Conservation (phyloP, 2,329 filamentous ascomycete genomes). For the Monilinia fructicola region DNA sequence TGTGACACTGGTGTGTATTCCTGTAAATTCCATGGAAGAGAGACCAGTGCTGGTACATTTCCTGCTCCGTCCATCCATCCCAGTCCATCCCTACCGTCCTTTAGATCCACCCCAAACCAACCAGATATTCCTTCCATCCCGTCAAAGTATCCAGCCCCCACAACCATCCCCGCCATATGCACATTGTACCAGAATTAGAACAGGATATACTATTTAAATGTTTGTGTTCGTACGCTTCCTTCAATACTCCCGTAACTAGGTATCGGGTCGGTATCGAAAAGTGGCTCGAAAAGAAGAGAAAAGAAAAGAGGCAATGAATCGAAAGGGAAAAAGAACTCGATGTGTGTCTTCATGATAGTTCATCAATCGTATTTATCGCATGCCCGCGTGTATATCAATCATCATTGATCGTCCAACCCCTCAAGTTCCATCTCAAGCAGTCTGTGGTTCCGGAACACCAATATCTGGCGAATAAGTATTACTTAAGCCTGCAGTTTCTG, state of each 20-base stretch:
- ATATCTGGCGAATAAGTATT: conserved; percentile 17
- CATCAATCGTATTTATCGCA: not conserved
- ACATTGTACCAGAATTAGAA: conserved; percentile 10
- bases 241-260: not conserved
- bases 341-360: not conserved
- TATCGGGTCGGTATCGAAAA: conserved; percentile 2
- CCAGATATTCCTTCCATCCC: not conserved
- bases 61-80: not conserved
- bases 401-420: conserved; percentile 3
- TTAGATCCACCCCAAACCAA: not conserved
- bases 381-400: not conserved
- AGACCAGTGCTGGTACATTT: not conserved
- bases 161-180: conserved; percentile 6
- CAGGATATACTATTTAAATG: conserved; percentile 18
- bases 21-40: not conserved
- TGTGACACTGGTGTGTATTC: not conserved
- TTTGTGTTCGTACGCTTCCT: conserved; percentile 10
- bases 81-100: not conserved
- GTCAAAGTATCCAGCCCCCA: not conserved
- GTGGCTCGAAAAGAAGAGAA: conserved; percentile 8
- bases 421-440: conserved; percentile 26
- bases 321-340: conserved; percentile 3
- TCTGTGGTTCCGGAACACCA: conserved; percentile 27
- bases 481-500: conserved; percentile 14
- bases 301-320: not conserved